Percentiles rank a stretch among this genome's conserved stretches.
phyloP scores from a whole-genome alignment of 2,329 filamentous ascomycete species.

The Aspergillus vadensis region DNA sequence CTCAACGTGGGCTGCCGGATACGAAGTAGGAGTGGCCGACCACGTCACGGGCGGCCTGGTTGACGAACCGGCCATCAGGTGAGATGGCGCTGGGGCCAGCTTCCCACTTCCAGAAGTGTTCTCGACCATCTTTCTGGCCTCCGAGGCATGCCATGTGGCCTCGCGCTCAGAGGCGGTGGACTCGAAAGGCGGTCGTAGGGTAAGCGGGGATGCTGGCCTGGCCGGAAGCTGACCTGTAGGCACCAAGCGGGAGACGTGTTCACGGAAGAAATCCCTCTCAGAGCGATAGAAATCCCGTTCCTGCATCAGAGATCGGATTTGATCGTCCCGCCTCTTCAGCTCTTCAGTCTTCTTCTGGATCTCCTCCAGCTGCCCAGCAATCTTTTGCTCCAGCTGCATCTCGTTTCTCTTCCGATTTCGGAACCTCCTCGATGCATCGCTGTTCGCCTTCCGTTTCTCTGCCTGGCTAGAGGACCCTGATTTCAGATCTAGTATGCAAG shows the following conservation, averaged over 20 bases:
- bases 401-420: constrained; percentile 46
- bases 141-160: constrained; percentile 14
- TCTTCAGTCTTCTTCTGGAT: constrained; percentile 35
- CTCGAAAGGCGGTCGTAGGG: constrained; percentile 15
- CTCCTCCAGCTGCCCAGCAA: constrained; percentile 41
- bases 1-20: constrained; percentile 10
- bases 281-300: constrained; percentile 44
- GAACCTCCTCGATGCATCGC: constrained; percentile 45
- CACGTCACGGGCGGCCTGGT: constrained; percentile 18
- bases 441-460: constrained; percentile 47
- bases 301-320: constrained; percentile 36
- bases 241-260: constrained; percentile 31
- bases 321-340: constrained; percentile 35
- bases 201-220: constrained; percentile 35
- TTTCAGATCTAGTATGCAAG: constrained; percentile 42
- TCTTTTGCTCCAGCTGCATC: constrained; percentile 41
- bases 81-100: constrained; percentile 4
- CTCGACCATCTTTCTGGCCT: constrained; percentile 14
- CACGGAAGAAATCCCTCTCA: constrained; percentile 45
- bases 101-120: background rate
- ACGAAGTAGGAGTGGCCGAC: constrained; percentile 16
- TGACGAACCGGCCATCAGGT: constrained; percentile 2
- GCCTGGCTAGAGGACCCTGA: constrained; percentile 46
- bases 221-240: constrained; percentile 31
- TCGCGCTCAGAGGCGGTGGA: constrained; percentile 16